Percentiles rank a stretch among this genome's conserved stretches.
These are phyloP conservation scores for Parafenestella ontariensis DNA, from an alignment of 2,329 filamentous ascomycete genomes.

Conservation along the genomic window DNA sequence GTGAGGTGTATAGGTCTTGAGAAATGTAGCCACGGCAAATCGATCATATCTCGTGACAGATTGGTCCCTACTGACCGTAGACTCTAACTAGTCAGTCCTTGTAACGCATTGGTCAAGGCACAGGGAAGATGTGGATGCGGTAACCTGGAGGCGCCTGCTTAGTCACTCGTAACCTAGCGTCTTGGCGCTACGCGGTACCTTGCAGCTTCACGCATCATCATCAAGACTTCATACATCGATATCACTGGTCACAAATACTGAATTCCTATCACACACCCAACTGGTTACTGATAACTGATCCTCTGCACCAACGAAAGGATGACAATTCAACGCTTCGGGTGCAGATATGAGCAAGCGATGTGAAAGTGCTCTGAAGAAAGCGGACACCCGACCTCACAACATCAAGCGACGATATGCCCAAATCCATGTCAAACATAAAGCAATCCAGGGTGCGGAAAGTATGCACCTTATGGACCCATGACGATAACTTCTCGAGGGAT, in stretches of 20 bases:
- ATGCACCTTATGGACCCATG: constrained; percentile 65
- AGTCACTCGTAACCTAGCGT: neutral
- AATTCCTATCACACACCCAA: neutral
- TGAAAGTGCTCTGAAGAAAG: constrained; percentile 4
- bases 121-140: neutral
- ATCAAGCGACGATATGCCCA: constrained; percentile 35
- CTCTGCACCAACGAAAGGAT: neutral
- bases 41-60: no score
- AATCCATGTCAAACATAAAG: constrained; percentile 31
- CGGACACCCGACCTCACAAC: constrained; percentile 2
- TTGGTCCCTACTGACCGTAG: no score
- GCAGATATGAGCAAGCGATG: constrained; percentile 4
- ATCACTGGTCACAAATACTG: neutral
- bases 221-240: neutral
- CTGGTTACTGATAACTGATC: neutral
- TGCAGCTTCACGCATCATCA: neutral
- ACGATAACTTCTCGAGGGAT: constrained; percentile 78
- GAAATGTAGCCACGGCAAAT: no score
- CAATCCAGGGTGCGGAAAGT: constrained; percentile 47
- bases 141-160: no score
- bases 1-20: no score
- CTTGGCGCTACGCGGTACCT: constrained; percentile 10
- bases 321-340: neutral
- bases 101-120: no score
- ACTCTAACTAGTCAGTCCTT: no score